Conservation (phyloP, 139 green algal genomes). For the Chlamydomonas applanata region DNA sequence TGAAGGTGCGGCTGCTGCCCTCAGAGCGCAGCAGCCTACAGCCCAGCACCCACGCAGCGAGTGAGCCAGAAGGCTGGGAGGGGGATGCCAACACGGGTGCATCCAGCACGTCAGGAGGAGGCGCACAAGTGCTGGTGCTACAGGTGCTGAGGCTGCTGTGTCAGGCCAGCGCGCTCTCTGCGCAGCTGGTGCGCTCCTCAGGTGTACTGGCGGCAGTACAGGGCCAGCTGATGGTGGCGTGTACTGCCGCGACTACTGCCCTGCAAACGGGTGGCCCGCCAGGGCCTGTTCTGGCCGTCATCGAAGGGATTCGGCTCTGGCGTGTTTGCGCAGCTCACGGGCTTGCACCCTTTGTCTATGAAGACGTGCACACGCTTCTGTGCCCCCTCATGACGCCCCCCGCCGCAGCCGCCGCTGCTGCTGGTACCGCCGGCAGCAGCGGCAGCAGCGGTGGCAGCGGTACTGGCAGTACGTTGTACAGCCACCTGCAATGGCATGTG, state of each 20-base stretch:
- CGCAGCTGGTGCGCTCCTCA: constrained; percentile 39
- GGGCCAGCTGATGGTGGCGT: constrained; percentile 21
- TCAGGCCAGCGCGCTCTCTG: constrained; percentile 28
- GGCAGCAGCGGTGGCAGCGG: neutral
- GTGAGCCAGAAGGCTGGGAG: too few species aligned
- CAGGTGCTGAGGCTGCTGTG: constrained; percentile 53
- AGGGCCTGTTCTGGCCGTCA: constrained; percentile 5
- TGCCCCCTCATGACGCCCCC: constrained; percentile 24
- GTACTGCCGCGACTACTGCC: neutral
- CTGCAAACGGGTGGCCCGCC: neutral
- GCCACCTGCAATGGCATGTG: constrained; percentile 21
- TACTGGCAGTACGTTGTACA: neutral
- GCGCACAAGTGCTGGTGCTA: constrained; percentile 14
- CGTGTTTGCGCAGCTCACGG: constrained; percentile 43
- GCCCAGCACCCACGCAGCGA: too few species aligned
- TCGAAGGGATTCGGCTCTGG: constrained; percentile 56
- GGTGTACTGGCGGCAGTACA: constrained; percentile 24
- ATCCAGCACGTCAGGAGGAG: neutral
- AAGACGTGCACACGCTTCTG: constrained; percentile 42
- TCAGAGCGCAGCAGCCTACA: neutral
- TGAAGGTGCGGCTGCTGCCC: constrained; percentile 27
- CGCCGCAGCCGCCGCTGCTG: neutral
- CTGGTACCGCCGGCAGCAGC: neutral
- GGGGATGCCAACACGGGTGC: too few species aligned
- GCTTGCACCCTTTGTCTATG: constrained; percentile 32